A percentile compares a stretch with the other conserved stretches of the same genome.
Evolutionary conservation across 163 green algal species (phyloP).

Genomic region (Prototheca stagnorum): DNA sequence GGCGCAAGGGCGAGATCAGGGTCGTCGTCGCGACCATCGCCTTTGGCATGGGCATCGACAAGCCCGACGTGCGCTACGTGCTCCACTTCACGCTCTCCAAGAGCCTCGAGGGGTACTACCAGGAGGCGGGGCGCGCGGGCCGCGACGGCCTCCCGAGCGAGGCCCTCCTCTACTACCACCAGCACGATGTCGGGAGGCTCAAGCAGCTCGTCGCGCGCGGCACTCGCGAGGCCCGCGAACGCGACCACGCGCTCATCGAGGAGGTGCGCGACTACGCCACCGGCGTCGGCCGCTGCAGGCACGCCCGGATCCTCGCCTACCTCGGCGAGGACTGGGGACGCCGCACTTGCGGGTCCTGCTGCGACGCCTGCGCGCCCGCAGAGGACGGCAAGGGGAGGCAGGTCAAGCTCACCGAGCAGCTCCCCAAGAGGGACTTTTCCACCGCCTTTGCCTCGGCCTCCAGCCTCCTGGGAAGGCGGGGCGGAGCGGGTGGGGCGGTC

Average conservation of each 20-base stretch:
- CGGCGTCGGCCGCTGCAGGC: slow-evolving; percentile 26
- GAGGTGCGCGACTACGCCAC: slow-evolving; percentile 41
- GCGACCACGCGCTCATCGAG: neutral
- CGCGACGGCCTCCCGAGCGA: slow-evolving; percentile 46
- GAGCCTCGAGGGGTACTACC: slow-evolving; percentile 44
- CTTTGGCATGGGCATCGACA: slow-evolving; percentile 86
- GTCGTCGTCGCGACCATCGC: slow-evolving; percentile 90
- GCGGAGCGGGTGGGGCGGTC: too few species aligned
- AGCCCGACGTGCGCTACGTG: slow-evolving; percentile 82
- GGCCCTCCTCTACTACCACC: slow-evolving; percentile 53
- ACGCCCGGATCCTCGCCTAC: slow-evolving; percentile 39
- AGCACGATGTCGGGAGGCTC: slow-evolving; percentile 30
- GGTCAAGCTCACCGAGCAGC: too few species aligned
- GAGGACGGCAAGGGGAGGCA: neutral
- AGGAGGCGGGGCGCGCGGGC: slow-evolving; percentile 40
- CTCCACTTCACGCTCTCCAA: slow-evolving; percentile 64
- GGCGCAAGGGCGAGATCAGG: slow-evolving; percentile 35
- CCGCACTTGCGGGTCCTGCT: slow-evolving; percentile 15
- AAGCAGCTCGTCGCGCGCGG: slow-evolving; percentile 34
- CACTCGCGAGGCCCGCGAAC: neutral
- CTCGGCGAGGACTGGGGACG: slow-evolving; percentile 41
- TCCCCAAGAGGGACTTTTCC: too few species aligned
- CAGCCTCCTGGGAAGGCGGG: too few species aligned
- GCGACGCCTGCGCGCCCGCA: slow-evolving; percentile 28
- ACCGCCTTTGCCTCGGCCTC: too few species aligned